These are phyloP conservation scores for Chytriomyces sp. DNA, from an alignment of 192 early-diverging fungal species.

Conservation along the genomic window DNA sequence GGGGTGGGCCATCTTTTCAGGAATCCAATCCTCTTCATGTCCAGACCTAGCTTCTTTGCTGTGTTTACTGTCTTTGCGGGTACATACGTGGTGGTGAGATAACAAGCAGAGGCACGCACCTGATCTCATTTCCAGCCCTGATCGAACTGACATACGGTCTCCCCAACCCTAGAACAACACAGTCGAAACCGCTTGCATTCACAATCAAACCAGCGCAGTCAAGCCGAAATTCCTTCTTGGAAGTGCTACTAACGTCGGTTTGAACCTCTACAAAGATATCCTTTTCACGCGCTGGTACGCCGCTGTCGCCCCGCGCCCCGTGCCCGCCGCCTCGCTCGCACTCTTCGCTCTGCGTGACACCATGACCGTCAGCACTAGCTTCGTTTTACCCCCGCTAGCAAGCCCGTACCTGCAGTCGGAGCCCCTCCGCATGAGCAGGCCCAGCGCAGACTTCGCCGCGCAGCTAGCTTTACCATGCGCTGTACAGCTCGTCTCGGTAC, in stretches of 20 bases:
- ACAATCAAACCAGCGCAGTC: conserved; percentile 13
- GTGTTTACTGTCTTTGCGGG: conserved; percentile 44
- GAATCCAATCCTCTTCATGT: conserved; percentile 30
- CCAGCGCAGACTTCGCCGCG: conserved; percentile 20
- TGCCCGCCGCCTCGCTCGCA: conserved; percentile 30
- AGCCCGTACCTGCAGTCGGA: conserved; percentile 6
- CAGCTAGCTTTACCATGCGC: conserved; percentile 47
- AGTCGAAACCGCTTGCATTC: conserved; percentile 38
- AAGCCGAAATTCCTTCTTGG: conserved; percentile 43
- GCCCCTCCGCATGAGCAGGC: neutral
- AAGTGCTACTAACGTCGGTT: conserved; percentile 38
- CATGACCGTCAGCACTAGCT: conserved; percentile 42
- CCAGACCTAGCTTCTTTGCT: conserved; percentile 33
- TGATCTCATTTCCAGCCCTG: neutral
- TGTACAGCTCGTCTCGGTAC: conserved; percentile 44
- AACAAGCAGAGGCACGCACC: neutral
- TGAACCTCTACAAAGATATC: conserved; percentile 45
- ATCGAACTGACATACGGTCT: neutral
- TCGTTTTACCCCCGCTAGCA: conserved; percentile 41
- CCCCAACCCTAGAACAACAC: conserved; percentile 38
- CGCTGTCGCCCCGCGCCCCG: conserved; percentile 27
- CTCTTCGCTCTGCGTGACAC: conserved; percentile 45
- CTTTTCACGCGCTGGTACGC: conserved; percentile 39
- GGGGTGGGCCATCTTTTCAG: conserved; percentile 31
- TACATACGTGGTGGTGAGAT: conserved; percentile 24